Base-by-base conservation (phyloP, 495 filamentous ascomycete species). In the Podospora appendiculata region DNA sequence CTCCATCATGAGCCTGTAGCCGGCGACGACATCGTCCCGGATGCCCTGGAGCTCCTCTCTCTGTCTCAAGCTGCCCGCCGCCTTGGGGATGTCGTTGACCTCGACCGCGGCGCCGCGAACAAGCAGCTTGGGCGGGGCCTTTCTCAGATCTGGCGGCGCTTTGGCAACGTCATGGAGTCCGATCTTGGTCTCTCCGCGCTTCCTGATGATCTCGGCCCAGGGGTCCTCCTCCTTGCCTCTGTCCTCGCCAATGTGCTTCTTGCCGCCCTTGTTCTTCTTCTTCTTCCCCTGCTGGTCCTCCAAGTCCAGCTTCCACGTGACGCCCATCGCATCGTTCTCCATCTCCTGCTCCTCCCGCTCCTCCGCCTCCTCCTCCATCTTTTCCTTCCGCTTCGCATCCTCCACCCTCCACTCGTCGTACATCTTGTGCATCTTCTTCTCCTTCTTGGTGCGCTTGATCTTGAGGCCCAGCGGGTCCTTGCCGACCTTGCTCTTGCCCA, bases 331-430 rank as follows among this genome's bases (percentile, higher is more conserved):
- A 51, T 79, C 80, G 12, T 78, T 72, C 47, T 83, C 79, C 58
- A 83, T 77, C n/a, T 77, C 63, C 55, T 84, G 81, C 53, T 80
- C 80, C 48, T 86, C 83, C 56, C 88, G 88, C 18, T 74, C 74
- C 55, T 84, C 67, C 58, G 75, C 67, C 58, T 76, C 79, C 50
- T 83, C 85, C 39, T 87, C 75, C 36, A 61, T 64, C 57, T 77
- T 76, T 60, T 83, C 79, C 52, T 78, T 72, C 12, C 78, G 67
- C 67, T 72, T 77, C 48, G 53, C 60, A 14, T 74, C 79, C 45
- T 89, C 82, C 58, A 84, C 79, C 38, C 89, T 77, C 91, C 91
- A 95, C 41, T 87, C 82, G 32, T 71, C 75, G 65, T 94, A 89
- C 68, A 95, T 70, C 60, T 83, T 83, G 48, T 86, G 85, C 75